Evolutionary conservation across 139 green algal species (phyloP), one percentile per base, ranked within the genome.

Genomic region (Coelastrella sp.): DNA sequence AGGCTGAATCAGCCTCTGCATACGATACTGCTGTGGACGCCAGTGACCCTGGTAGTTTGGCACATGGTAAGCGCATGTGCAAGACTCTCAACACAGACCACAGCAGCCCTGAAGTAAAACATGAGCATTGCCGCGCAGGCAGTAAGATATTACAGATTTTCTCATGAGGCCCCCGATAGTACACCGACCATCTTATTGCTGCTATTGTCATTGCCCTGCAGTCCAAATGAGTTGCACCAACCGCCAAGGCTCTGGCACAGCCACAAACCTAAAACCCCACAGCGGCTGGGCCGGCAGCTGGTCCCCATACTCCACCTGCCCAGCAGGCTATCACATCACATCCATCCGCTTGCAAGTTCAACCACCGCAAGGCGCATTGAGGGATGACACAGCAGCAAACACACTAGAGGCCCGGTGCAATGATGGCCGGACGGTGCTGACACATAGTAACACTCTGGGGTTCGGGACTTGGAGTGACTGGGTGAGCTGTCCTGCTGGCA

Each of bases 331-430:
- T 14, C 59, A 84, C 78, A 84, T 84, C 6, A 47, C n/a, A 23
- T 20, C 56, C 4, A 16, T 84, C 4, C 78, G 59, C 17, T n/a
- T 68, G 54, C 78, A 84, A 14, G 78, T 84, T 8, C 14, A 84
- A 14, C 10, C 56, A 3, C 58, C 58, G 6, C 78, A 84, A 14
- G 78, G 78, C 2, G 58, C 20, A 17, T 22, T 61, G 4, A 7
- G 20, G 14, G 78, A 84, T 17, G 78, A 84, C 19, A 68, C 78
- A 32, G 78, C 78, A 20, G 78, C 78, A 13, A 84, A 84, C 4
- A n/a, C 56, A 3, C 7, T 84, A 5, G n/a, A 68, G 78, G 78
- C 78, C 16, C 54, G 58, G 56, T 84, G 78, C 56, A 68, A 16
- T 4, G 78, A 84, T 68, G 78, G 56, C 4, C 6, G 14, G 78